These are phyloP conservation scores for Colletotrichum liriopes DNA, from an alignment of 2,329 filamentous ascomycete species.

Conservation along the genomic window DNA sequence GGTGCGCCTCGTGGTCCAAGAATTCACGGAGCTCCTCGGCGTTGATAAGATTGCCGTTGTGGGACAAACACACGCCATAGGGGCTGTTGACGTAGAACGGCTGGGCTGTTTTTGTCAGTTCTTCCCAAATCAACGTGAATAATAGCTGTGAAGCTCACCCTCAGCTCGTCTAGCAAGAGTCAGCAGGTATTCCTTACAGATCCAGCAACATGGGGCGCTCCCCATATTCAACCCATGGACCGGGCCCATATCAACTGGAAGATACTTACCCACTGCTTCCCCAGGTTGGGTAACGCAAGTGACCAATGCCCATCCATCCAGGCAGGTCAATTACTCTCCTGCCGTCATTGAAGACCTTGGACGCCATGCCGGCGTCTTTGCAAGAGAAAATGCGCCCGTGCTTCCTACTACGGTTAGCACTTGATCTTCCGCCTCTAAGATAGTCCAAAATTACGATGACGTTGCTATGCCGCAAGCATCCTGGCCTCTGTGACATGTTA, in stretches of 20 bases:
- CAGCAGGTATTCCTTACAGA: not conserved
- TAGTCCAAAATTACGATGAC: slow-evolving; percentile 4
- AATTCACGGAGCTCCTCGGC: slow-evolving; percentile 78
- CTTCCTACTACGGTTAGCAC: slow-evolving; percentile 4
- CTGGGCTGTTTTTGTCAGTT: slow-evolving; percentile 80
- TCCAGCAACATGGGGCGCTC: not conserved
- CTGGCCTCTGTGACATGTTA: slow-evolving; percentile 70
- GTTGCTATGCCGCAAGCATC: slow-evolving; percentile 88
- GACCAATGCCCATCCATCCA: slow-evolving; percentile 68
- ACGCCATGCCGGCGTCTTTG: slow-evolving; percentile 92
- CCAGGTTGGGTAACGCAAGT: slow-evolving; percentile 91
- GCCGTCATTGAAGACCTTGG: slow-evolving; percentile 88
- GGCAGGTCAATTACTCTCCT: slow-evolving; percentile 55
- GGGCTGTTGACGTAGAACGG: slow-evolving; percentile 80
- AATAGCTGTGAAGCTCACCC: not conserved
- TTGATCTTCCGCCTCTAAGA: not conserved
- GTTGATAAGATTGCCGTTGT: slow-evolving; percentile 93
- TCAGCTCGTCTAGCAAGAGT: not conserved
- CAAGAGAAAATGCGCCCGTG: slow-evolving; percentile 85
- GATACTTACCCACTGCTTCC: slow-evolving; percentile 67
- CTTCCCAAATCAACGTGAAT: slow-evolving; percentile 66
- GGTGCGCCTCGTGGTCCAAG: slow-evolving; percentile 83
- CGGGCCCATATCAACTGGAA: not conserved
- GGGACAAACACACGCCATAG: slow-evolving; percentile 61
- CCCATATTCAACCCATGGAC: slow-evolving; percentile 50